Evolutionary conservation across 345 rosid species (phyloP).

Genomic region (Durio zibethinus): DNA sequence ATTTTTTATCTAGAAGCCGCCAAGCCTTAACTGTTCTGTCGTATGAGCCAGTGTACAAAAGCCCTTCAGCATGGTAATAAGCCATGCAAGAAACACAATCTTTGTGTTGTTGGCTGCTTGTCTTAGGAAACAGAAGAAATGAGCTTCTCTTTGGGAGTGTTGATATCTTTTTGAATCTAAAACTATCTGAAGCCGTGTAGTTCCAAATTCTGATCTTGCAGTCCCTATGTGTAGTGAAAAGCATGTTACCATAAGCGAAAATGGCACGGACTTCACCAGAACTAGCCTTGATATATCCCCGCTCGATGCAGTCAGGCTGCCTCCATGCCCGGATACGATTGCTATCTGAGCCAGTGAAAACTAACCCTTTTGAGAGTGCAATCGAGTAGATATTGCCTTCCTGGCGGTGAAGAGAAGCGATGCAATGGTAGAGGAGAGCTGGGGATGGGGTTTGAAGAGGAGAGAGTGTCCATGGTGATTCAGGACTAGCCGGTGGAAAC

Average conservation of each 20-base stretch:
- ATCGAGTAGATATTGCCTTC: conserved; percentile 49
- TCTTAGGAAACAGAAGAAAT: conserved; percentile 26
- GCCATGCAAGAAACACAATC: conserved; percentile 51
- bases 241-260: conserved; percentile 38
- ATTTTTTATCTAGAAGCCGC: conserved; percentile 36
- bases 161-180: conserved; percentile 29
- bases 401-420: conserved; percentile 44
- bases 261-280: conserved; percentile 38
- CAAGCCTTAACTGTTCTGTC: conserved; percentile 49
- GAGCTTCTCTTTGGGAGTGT: conserved; percentile 37
- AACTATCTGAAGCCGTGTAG: conserved; percentile 30
- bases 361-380: conserved; percentile 41
- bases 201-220: conserved; percentile 41
- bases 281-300: conserved; percentile 35
- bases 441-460: conserved; percentile 43
- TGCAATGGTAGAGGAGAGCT: conserved; percentile 46
- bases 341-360: conserved; percentile 48
- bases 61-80: conserved; percentile 42
- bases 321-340: conserved; percentile 47
- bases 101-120: conserved; percentile 30
- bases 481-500: conserved; percentile 34
- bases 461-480: conserved; percentile 48
- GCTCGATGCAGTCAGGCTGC: conserved; percentile 39
- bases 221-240: conserved; percentile 50
- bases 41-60: conserved; percentile 38